Evolutionary conservation across 805 yeast species (phyloP).

Genomic region (Saccharomyces cerevisiae): DNA sequence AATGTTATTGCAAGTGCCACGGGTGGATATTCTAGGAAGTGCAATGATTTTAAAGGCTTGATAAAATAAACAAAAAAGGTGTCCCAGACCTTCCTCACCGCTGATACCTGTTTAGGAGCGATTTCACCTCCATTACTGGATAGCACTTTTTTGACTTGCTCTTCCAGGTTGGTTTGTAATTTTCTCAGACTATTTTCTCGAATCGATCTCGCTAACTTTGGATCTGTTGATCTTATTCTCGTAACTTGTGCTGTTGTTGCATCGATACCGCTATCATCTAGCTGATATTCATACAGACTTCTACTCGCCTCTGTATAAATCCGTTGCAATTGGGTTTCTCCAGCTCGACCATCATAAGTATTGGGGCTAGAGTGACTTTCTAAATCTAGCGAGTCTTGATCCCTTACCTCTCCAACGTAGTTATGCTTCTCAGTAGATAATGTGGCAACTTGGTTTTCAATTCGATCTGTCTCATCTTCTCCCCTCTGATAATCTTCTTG

Average conservation of each 20-base stretch:
- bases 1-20: conserved; percentile 57
- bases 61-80: conserved; percentile 41
- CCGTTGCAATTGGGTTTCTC: background rate
- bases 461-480: conserved; percentile 3
- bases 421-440: background rate
- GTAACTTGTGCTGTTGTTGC: conserved; percentile 22
- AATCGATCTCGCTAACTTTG: conserved; percentile 11
- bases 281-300: background rate
- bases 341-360: background rate
- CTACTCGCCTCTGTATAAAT: background rate
- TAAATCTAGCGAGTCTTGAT: background rate
- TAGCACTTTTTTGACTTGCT: conserved; percentile 12
- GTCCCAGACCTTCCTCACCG: conserved; percentile 13
- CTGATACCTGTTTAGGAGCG: conserved; percentile 12
- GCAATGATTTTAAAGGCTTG: conserved; percentile 55
- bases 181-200: conserved; percentile 20
- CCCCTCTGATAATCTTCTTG: background rate
- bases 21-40: conserved; percentile 63
- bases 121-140: conserved; percentile 7
- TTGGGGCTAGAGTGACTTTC: background rate
- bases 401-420: background rate
- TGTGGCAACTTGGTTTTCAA: background rate
- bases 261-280: conserved; percentile 12
- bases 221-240: conserved; percentile 14
- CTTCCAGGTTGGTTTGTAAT: conserved; percentile 19